Evolutionary conservation across 2,329 filamentous ascomycete genomes (phyloP).

Genomic region (Macroventuria anomochaeta): DNA sequence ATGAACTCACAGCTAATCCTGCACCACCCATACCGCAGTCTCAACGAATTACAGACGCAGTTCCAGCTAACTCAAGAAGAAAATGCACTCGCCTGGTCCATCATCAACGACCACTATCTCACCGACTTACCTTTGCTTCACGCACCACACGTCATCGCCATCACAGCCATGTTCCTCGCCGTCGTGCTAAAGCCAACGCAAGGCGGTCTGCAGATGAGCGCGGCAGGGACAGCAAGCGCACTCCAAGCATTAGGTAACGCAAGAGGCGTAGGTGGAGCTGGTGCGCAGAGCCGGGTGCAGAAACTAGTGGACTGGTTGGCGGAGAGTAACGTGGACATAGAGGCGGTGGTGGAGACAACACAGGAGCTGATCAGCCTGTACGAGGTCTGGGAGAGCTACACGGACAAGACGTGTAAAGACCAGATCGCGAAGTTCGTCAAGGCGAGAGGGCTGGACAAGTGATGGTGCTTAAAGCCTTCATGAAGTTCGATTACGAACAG

Average conservation of each 20-base stretch:
- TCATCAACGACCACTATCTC: slow-evolving; percentile 92
- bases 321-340: slow-evolving; percentile 83
- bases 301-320: slow-evolving; percentile 82
- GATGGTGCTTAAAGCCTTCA: slow-evolving; percentile 3
- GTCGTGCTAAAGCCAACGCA: slow-evolving; percentile 78
- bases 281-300: slow-evolving; percentile 61
- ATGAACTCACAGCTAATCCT: slow-evolving; percentile 89
- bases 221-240: slow-evolving; percentile 49
- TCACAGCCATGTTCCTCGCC: slow-evolving; percentile 82
- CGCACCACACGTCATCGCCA: slow-evolving; percentile 85
- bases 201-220: slow-evolving; percentile 54
- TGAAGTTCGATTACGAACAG: no score
- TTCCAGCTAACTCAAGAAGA: slow-evolving; percentile 80
- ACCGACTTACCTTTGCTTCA: slow-evolving; percentile 88
- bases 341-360: slow-evolving; percentile 84
- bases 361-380: slow-evolving; percentile 93
- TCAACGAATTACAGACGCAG: slow-evolving; percentile 72
- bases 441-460: slow-evolving; percentile 64
- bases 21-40: slow-evolving; percentile 86
- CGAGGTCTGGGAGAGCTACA: slow-evolving; percentile 73
- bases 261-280: slow-evolving; percentile 33
- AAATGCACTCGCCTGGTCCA: slow-evolving; percentile 74
- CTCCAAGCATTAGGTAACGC: slow-evolving; percentile 47
- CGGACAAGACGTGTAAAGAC: slow-evolving; percentile 69
- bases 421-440: slow-evolving; percentile 68